Evolutionary conservation across 2,329 filamentous ascomycete species (phyloP).

Genomic region (Aspergillus oerlinghausenensis): DNA sequence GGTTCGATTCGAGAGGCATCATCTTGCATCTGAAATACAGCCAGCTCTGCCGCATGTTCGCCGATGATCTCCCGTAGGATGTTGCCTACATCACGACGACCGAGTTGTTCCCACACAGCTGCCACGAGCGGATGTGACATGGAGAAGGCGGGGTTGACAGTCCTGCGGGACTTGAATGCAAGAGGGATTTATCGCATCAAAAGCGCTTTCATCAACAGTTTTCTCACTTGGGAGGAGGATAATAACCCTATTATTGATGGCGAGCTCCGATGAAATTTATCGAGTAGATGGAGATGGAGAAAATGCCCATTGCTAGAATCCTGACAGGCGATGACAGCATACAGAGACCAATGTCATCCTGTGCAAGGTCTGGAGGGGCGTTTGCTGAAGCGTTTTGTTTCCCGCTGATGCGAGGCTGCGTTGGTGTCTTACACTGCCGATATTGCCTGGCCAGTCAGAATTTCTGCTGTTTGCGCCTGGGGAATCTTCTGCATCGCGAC

Average conservation of each 20-base stretch:
- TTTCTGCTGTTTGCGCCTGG: not conserved
- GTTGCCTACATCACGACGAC: conserved; percentile 29
- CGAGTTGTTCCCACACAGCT: conserved; percentile 33
- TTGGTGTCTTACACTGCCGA: conserved; percentile 17
- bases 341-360: not conserved
- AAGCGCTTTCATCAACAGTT: not conserved
- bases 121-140: conserved; percentile 32
- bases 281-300: not conserved
- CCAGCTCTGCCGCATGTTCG: conserved; percentile 27
- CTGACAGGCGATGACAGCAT: not conserved
- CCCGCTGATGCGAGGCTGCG: conserved; percentile 20
- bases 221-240: not conserved
- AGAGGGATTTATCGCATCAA: not conserved
- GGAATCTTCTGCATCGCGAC: not conserved
- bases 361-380: not conserved
- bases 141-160: conserved; percentile 8
- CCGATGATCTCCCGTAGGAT: conserved; percentile 34
- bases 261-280: not conserved
- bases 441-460: conserved; percentile 3
- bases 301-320: not conserved
- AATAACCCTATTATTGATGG: not conserved
- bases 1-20: conserved; percentile 20
- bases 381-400: not conserved
- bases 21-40: conserved; percentile 20
- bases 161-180: conserved; percentile 12